Conservation (phyloP, 108 stramenopile genomes). For the Phaeodactylum tricornutum region DNA sequence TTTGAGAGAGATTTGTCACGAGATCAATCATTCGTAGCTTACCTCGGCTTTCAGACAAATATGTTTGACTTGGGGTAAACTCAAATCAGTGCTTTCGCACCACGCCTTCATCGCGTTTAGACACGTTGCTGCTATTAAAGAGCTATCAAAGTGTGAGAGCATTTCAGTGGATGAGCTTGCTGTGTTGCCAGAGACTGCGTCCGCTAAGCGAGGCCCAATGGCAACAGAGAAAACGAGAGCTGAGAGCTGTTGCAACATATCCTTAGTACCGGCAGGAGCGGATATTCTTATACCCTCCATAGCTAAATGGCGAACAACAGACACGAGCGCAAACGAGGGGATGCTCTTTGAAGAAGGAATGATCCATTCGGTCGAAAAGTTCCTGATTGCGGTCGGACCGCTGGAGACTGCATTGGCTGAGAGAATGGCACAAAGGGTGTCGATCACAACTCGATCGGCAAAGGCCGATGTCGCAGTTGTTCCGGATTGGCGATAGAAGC, state of each 20-base stretch:
- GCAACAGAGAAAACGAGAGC: conserved; percentile 28
- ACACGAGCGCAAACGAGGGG: conserved; percentile 37
- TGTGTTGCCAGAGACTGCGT: conserved; percentile 24
- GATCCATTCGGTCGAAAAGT: conserved; percentile 67
- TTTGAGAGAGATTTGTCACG: too few species aligned
- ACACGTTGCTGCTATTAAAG: conserved; percentile 25
- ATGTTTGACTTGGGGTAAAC: conserved; percentile 32
- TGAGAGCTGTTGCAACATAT: conserved; percentile 37
- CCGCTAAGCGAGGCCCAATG: conserved; percentile 42
- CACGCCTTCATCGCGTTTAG: conserved; percentile 29
- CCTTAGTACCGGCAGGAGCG: conserved; percentile 46
- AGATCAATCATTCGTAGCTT: conserved; percentile 12
- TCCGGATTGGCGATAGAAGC: conserved; percentile 14
- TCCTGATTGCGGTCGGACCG: conserved; percentile 45
- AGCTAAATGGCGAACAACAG: conserved; percentile 38
- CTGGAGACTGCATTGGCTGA: conserved; percentile 68
- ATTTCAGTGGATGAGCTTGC: conserved; percentile 6
- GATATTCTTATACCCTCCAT: conserved; percentile 31
- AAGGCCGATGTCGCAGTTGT: conserved; percentile 27
- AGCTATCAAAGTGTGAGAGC: conserved; percentile 7
- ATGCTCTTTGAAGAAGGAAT: conserved; percentile 40
- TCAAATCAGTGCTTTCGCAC: conserved; percentile 40
- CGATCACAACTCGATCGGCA: conserved; percentile 56
- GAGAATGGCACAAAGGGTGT: conserved; percentile 52
- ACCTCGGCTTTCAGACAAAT: conserved; percentile 32